Conservation (phyloP, 208 protist genomes). For the Leishmania braziliensis region DNA sequence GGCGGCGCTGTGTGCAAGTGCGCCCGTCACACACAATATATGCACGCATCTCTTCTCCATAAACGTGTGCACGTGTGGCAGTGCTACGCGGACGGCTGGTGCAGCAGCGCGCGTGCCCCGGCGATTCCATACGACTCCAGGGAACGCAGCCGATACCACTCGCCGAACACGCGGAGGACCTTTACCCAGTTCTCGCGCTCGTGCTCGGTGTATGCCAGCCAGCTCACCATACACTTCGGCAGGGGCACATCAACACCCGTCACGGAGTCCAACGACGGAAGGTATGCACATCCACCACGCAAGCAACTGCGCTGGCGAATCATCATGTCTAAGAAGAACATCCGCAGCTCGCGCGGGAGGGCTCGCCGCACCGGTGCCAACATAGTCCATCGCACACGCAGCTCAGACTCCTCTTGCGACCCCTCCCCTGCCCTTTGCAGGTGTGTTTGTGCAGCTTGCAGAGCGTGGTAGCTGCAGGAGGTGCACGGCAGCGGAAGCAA, state of each 20-base stretch:
- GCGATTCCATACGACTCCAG: constrained; percentile 43
- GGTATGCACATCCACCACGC: constrained; percentile 40
- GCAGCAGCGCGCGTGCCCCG: constrained; percentile 5
- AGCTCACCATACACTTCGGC: constrained; percentile 37
- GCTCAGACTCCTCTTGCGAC: background rate
- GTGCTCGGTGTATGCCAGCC: constrained; percentile 46
- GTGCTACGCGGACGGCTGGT: constrained; percentile 3
- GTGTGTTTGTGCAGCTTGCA: constrained; percentile 1
- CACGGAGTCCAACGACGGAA: constrained; percentile 26
- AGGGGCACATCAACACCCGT: background rate
- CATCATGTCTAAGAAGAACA: constrained; percentile 32
- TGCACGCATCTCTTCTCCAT: background rate
- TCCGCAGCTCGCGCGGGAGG: constrained; percentile 29
- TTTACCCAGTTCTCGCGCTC: constrained; percentile 43
- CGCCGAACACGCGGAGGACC: constrained; percentile 63
- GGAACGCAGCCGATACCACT: constrained; percentile 79
- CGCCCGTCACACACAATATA: background rate
- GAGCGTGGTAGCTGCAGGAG: constrained; percentile 19
- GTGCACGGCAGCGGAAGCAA: constrained; percentile 15
- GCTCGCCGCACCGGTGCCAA: constrained; percentile 12
- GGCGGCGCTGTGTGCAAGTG: background rate
- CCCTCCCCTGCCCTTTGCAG: background rate
- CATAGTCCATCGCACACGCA: constrained; percentile 13
- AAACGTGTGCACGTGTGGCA: background rate
- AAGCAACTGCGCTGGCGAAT: constrained; percentile 25